phyloP scores from a whole-genome alignment of 805 yeast genomes.

The Zygoascus flipseniorum region DNA sequence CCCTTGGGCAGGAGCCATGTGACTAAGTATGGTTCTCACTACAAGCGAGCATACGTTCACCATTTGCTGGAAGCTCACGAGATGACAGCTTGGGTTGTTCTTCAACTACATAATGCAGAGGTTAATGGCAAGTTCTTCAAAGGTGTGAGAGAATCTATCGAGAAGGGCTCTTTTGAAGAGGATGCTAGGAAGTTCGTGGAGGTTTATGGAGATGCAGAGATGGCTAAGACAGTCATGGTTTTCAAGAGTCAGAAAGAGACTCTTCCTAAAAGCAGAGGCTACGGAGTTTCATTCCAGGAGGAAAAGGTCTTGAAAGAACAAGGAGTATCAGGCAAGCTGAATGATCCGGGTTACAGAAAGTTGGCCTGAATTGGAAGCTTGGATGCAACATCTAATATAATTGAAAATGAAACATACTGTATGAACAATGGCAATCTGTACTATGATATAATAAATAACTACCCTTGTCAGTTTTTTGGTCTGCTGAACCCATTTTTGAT shows the following conservation, averaged over 20 bases:
- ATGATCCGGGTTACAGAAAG: constrained; percentile 14
- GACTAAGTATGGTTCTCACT: constrained; percentile 17
- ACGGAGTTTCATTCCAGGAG: constrained; percentile 11
- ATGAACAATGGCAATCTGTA: too few relatives aligned
- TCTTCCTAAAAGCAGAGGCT: constrained; percentile 17
- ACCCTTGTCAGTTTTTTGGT: too few relatives aligned
- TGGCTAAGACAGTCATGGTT: background rate
- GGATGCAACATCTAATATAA: background rate
- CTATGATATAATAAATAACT: too few relatives aligned
- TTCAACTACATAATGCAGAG: constrained; percentile 32
- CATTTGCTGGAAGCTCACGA: constrained; percentile 34
- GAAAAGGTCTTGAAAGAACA: constrained; percentile 7
- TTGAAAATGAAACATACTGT: background rate
- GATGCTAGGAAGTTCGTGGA: constrained; percentile 13
- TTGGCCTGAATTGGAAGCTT: constrained; percentile 1
- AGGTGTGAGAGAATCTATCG: constrained; percentile 26
- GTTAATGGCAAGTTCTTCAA: constrained; percentile 24
- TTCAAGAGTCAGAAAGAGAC: constrained; percentile 4
- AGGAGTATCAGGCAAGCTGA: constrained; percentile 11
- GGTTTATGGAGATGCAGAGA: constrained; percentile 16
- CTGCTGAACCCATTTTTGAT: too few relatives aligned
- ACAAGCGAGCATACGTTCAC: constrained; percentile 34
- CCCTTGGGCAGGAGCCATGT: constrained; percentile 19
- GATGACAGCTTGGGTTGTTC: constrained; percentile 35
- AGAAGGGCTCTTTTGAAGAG: constrained; percentile 23